phyloP scores from a whole-genome alignment of 2,329 filamentous ascomycete genomes.

The Aurifilum marmelostoma region DNA sequence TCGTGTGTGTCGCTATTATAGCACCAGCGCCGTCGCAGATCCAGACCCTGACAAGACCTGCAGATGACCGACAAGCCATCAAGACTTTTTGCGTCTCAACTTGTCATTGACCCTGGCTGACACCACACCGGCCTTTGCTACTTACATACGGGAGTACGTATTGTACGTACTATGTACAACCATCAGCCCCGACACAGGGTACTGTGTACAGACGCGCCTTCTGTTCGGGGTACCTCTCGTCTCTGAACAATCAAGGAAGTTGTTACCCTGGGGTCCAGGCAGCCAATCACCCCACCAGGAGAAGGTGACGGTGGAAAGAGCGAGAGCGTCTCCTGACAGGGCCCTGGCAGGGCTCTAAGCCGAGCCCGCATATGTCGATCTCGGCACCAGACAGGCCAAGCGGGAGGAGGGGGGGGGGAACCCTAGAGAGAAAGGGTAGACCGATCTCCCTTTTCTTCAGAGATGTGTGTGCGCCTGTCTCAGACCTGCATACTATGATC shows the following conservation, averaged over 20 bases:
- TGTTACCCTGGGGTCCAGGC: too few species aligned
- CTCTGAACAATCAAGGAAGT: background rate
- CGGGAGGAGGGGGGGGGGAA: background rate
- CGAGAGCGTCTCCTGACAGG: background rate
- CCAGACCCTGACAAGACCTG: background rate
- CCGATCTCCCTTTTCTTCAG: background rate
- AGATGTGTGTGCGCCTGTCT: conserved; percentile 2
- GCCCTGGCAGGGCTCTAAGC: background rate
- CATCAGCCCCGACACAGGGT: background rate
- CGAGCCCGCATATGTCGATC: background rate
- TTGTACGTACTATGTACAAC: too few species aligned
- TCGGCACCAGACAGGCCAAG: background rate
- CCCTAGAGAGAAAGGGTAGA: background rate
- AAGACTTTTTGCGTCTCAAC: background rate
- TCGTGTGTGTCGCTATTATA: background rate
- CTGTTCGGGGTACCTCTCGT: background rate
- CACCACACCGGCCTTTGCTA: background rate
- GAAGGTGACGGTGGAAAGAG: too few species aligned
- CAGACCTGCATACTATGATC: background rate
- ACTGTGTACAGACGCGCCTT: background rate
- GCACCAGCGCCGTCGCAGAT: background rate
- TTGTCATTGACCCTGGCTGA: background rate
- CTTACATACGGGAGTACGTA: too few species aligned
- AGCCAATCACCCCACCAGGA: background rate
- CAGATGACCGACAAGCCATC: background rate